Conservation (phyloP, 345 rosid genomes). For the Camelina hispida region DNA sequence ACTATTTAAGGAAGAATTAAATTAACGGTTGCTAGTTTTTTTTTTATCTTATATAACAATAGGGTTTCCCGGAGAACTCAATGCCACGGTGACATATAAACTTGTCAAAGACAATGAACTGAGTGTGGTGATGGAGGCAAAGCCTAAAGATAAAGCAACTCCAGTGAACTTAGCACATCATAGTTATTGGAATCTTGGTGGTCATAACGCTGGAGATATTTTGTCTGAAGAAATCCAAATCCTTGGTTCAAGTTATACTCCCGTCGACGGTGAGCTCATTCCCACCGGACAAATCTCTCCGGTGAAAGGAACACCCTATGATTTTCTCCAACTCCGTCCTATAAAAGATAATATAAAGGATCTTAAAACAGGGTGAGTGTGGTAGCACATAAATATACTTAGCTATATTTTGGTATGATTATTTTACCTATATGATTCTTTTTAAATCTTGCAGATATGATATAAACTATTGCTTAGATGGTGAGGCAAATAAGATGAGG, state of each 20-base stretch:
- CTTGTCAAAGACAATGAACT: conserved; percentile 49
- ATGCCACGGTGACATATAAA: conserved; percentile 53
- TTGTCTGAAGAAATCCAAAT: conserved; percentile 70
- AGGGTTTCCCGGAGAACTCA: conserved; percentile 87
- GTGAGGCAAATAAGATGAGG: conserved; percentile 43
- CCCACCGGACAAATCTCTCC: conserved; percentile 72
- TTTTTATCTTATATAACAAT: conserved; percentile 12
- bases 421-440: not conserved
- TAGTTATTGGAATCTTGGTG: conserved; percentile 88
- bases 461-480: conserved; percentile 73
- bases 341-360: conserved; percentile 60
- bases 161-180: conserved; percentile 89
- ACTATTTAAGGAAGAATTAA: not conserved
- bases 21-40: not conserved
- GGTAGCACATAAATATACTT: not conserved
- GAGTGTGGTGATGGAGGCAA: conserved; percentile 73
- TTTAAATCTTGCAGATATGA: conserved; percentile 51
- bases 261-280: conserved; percentile 61
- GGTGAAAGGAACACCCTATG: conserved; percentile 79
- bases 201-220: conserved; percentile 73
- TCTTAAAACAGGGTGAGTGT: conserved; percentile 58
- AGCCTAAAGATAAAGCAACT: conserved; percentile 70
- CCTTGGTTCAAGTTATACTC: conserved; percentile 66
- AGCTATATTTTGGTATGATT: not conserved
- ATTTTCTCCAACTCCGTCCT: conserved; percentile 62